These are phyloP conservation scores for Straminergon stramineum DNA, from an alignment of 225 moss, liverwort and hornwort species.

Conservation along the genomic window DNA sequence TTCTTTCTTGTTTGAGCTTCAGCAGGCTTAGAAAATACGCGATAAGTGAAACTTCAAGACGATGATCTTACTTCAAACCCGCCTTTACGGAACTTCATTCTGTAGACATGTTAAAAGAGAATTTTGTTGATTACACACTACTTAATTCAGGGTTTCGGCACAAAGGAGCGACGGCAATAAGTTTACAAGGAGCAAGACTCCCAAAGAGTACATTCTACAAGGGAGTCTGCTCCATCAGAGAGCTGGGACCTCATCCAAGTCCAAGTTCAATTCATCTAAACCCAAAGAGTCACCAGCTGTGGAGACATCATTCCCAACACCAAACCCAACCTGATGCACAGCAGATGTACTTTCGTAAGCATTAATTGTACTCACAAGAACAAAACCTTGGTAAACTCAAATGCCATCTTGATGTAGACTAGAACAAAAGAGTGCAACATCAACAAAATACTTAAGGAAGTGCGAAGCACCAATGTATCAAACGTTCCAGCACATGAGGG, in stretches of 20 bases:
- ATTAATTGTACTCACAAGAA: background rate
- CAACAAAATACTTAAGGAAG: background rate
- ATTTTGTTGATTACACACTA: background rate
- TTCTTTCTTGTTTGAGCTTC: background rate
- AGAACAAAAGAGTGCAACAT: background rate
- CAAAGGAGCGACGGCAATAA: background rate
- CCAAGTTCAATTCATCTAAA: slow-evolving; percentile 62
- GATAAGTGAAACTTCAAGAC: background rate
- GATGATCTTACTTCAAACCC: background rate
- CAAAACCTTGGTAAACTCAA: background rate
- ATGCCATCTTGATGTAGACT: background rate
- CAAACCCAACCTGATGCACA: slow-evolving; percentile 56
- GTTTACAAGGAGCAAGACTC: background rate
- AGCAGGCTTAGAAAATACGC: background rate
- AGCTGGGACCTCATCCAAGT: slow-evolving; percentile 66
- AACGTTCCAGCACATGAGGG: background rate
- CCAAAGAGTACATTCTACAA: background rate
- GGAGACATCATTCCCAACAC: slow-evolving; percentile 40
- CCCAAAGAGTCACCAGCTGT: slow-evolving; percentile 60
- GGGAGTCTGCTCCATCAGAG: slow-evolving; percentile 19
- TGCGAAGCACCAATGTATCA: background rate
- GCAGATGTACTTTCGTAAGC: background rate
- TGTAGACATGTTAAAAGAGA: background rate
- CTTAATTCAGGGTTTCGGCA: background rate
- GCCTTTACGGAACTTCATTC: background rate